Percentiles rank a stretch among this genome's conserved stretches.
These are phyloP conservation scores for Panicum virgatum DNA, from an alignment of 202 grass and related monocot genomes.

Conservation along the genomic window DNA sequence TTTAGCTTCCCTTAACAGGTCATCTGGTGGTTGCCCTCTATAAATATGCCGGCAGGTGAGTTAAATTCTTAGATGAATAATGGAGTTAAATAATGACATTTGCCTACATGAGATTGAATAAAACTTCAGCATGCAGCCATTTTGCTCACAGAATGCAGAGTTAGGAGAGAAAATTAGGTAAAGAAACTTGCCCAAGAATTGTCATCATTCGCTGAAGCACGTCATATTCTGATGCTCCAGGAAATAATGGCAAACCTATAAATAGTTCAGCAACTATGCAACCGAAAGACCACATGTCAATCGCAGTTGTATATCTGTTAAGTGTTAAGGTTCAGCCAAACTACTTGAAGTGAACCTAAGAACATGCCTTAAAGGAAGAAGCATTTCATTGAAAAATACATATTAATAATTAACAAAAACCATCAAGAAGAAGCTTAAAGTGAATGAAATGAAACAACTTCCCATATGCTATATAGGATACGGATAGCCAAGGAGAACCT, in stretches of 20 bases:
- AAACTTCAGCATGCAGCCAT: conserved; percentile 1
- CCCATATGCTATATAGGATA: conserved; percentile 65
- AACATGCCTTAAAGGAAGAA: conserved; percentile 19
- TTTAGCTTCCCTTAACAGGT: conserved; percentile 84
- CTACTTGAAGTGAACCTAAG: conserved; percentile 5
- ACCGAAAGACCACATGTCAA: conserved; percentile 98
- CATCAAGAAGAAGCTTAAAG: conserved; percentile 27
- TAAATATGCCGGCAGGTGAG: conserved; percentile 20
- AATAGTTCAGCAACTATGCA: conserved; percentile 96
- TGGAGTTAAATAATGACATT: conserved; percentile 1
- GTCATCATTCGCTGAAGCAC: conserved; percentile 83
- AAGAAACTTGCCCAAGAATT: conserved; percentile 70
- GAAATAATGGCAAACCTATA: conserved; percentile 96
- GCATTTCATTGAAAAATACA: background rate
- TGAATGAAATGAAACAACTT: conserved; percentile 27
- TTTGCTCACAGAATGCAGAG: conserved; percentile 27
- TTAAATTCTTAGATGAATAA: conserved; percentile 23
- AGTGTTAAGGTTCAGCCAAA: conserved; percentile 58
- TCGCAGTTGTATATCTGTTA: conserved; percentile 82
- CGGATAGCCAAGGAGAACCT: conserved; percentile 97
- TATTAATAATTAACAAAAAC: conserved; percentile 20
- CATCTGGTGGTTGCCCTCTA: conserved; percentile 86
- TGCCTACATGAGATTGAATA: background rate
- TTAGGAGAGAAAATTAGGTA: conserved; percentile 17
- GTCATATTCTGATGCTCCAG: conserved; percentile 92